phyloP scores from a whole-genome alignment of 2,329 filamentous ascomycete genomes.

The Microcyclosporella mali region DNA sequence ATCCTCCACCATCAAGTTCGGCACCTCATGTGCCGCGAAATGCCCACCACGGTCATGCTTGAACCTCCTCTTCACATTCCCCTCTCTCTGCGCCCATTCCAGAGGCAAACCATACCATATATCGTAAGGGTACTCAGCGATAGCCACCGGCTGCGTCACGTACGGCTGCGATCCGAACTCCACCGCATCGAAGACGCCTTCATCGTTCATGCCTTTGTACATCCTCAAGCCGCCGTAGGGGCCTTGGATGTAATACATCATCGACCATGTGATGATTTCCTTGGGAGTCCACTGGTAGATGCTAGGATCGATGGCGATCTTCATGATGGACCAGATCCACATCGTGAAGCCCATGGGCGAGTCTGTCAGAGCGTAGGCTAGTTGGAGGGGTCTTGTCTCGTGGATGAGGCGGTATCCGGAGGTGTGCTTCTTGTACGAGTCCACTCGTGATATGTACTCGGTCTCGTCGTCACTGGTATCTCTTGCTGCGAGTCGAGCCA shows the following conservation, averaged over 20 bases:
- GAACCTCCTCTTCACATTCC: background rate
- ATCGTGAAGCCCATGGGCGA: background rate
- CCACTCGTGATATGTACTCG: background rate
- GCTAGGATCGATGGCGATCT: background rate
- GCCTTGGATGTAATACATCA: slow-evolving; percentile 1
- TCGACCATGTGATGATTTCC: slow-evolving; percentile 3
- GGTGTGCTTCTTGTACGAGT: background rate
- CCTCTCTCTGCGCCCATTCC: background rate
- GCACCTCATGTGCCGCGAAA: background rate
- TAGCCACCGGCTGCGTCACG: background rate
- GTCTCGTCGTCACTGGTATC: background rate
- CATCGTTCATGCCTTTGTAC: background rate
- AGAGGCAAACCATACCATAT: background rate
- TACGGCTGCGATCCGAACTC: background rate
- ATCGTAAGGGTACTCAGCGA: background rate
- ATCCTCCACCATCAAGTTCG: background rate
- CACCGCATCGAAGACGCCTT: background rate
- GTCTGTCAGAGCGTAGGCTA: slow-evolving; percentile 3
- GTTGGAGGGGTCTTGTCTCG: background rate
- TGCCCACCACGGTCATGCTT: background rate
- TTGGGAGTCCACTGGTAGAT: slow-evolving; percentile 1
- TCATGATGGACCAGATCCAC: slow-evolving; percentile 3
- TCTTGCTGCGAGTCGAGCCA: background rate
- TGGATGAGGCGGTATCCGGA: slow-evolving; percentile 3
- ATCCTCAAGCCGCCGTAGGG: background rate